A percentile compares a stretch with the other conserved stretches of the same genome.
These are phyloP conservation scores for Aspergillus clavatus DNA, from an alignment of 2,329 filamentous ascomycete genomes.

Conservation along the genomic window DNA sequence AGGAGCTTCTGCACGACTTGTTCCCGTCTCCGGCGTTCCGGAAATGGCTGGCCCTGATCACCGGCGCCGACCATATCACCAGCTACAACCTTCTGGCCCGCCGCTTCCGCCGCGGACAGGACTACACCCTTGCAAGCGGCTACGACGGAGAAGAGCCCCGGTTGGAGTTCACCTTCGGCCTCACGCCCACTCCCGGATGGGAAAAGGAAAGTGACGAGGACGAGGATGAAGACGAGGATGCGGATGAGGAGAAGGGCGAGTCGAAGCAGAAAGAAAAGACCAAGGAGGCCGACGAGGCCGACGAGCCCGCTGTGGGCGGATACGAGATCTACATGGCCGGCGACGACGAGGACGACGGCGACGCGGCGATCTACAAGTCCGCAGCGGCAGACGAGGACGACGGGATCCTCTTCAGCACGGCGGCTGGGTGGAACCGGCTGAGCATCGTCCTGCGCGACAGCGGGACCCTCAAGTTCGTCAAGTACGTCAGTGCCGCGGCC, in stretches of 20 bases:
- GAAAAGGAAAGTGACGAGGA: slow-evolving; percentile 62
- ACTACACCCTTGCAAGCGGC: slow-evolving; percentile 89
- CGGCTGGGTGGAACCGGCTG: slow-evolving; percentile 81
- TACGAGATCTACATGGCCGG: slow-evolving; percentile 85
- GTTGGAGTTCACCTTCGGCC: slow-evolving; percentile 78
- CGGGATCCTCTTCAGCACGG: slow-evolving; percentile 64
- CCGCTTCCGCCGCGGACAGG: slow-evolving; percentile 77
- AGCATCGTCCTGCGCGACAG: slow-evolving; percentile 84
- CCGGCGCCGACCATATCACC: slow-evolving; percentile 61
- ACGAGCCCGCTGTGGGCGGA: slow-evolving; percentile 43
- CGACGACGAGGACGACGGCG: slow-evolving; percentile 64
- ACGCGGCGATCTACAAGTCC: slow-evolving; percentile 73
- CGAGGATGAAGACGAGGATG: slow-evolving; percentile 42
- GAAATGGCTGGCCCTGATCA: slow-evolving; percentile 83
- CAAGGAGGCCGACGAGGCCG: slow-evolving; percentile 21
- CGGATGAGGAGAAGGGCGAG: slow-evolving; percentile 42
- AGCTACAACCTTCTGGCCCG: slow-evolving; percentile 75
- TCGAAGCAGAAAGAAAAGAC: slow-evolving; percentile 28
- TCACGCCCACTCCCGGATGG: slow-evolving; percentile 84
- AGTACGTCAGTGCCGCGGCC: slow-evolving; percentile 81
- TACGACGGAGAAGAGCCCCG: slow-evolving; percentile 67
- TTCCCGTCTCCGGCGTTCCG: slow-evolving; percentile 81
- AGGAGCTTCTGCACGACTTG: slow-evolving; percentile 74
- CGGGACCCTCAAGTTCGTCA: slow-evolving; percentile 86
- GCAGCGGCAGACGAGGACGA: slow-evolving; percentile 65